Evolutionary conservation across 2,329 filamentous ascomycete genomes (phyloP), one percentile per base, ranked within the genome.

Genomic region (Monosporascus ibericus): DNA sequence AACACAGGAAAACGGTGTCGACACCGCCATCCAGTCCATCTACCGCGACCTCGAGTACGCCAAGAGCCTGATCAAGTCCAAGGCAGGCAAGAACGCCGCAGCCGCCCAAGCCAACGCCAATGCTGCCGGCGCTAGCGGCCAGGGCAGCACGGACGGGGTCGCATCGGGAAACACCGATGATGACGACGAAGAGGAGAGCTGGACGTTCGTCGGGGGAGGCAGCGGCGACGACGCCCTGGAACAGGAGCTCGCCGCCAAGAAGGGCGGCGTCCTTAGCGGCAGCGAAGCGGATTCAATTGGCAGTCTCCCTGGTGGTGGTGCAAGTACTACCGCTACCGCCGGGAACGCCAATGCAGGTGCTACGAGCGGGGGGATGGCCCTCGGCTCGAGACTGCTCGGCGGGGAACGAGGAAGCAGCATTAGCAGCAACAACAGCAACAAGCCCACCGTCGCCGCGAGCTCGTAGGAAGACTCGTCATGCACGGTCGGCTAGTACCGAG

Each of bases 31-130:
- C 56, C 89, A 96, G 69, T 88, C 85, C 55, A 89, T 99, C 52
- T 99, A 97, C 67, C 87, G 94, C 42, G 92, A 97, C 67, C 79
- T 97, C 52, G 94, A 97, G 66, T 96, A 96, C 63, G 92, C 94
- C 38, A 88, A 83, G 69, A 87, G 86, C 17, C 76, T 97, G 44
- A 87, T 96, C 67, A 88, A 87, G 69, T 81, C 75, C 52, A 82
- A 81, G 67, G 71, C 73, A 2, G 74, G 74, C 56, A 81, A 80
- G 69, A 85, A 75, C 52, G 68, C 64, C 44, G 60, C 60, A 8
- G 27, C 63, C 73, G 69, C 48, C 67, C 51, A 56, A 3, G 55
- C 59, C 7, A 66, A 67, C n/a, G 66, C 70, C 42, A 65, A 17
- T 24, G 22, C 42, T n/a, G 11, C 14, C 42, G 15, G 42, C 24